Evolutionary conservation across 768 basidiomycete genomes (phyloP), one percentile per base, ranked within the genome.

Genomic region (Psilocybe cubensis): DNA sequence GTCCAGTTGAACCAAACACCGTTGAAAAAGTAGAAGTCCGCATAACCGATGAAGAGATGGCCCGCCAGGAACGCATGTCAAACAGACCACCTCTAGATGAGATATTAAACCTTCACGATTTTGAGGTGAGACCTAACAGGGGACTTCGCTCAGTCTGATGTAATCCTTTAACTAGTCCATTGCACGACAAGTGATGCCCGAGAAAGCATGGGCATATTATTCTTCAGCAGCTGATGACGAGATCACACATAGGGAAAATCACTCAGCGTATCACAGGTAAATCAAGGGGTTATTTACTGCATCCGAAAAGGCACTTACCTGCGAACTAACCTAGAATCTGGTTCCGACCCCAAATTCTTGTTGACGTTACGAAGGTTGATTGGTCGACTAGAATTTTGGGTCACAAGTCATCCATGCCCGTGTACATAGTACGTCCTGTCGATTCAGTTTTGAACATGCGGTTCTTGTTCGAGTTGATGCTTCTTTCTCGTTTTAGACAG

Each of bases 201-300:
- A 89, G 29, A 92, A 93, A 69, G 93, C 93, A 0, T 98, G 96
- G 96, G 96, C 95, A 4, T 96, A 96, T 70, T 96, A 98, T 67
- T 94, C 91, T 0, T 95, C 93, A n/a, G 96, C 94, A 17, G 88
- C 96, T 6, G 96, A 98, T 68, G 96, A 98, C 64, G 94, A 97
- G 72, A 92, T 95, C 43, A 95, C 94, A 27, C 77, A 83, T 58
- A 81, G 94, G 47, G 94, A 96, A 72, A 97, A 97, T 65, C 93
- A 92, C 59, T 81, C 87, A 50, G 96, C 95, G 2, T 98, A 89
- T 68, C 96, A 98, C 63, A 82, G 96, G 92, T 89, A 57, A 14
- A 53, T 35, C n/a, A n/a, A n/a, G 7, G 23, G 28, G 42, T 9
- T 21, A 18, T 20, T 6, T 21, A 9, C 12, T 5, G 8, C 6